Evolutionary conservation across 2,329 filamentous ascomycete genomes (phyloP).

Genomic region (Monosporascus cannonballus): DNA sequence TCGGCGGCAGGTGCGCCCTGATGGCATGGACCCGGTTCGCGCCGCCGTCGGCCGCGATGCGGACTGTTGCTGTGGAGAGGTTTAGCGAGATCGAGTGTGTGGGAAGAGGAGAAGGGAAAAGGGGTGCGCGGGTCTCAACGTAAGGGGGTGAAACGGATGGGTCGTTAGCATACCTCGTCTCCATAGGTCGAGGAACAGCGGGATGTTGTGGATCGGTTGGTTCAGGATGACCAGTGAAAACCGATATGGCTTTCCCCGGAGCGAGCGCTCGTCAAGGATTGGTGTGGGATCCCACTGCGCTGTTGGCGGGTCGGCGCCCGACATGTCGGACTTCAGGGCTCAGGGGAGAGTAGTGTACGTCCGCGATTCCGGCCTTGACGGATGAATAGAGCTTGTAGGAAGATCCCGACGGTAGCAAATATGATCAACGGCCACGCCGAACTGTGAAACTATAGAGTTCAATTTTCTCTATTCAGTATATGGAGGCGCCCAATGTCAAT

Average conservation of each 20-base stretch:
- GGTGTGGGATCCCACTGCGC: conserved; percentile 30
- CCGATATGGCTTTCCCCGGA: conserved; percentile 9
- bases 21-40: conserved; percentile 66
- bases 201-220: conserved; percentile 42
- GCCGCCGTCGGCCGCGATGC: conserved; percentile 84
- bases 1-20: conserved; percentile 4
- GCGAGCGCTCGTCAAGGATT: not conserved
- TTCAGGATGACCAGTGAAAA: conserved; percentile 55
- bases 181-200: conserved; percentile 23
- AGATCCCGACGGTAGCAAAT: too few species aligned
- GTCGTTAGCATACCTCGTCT: conserved; percentile 13
- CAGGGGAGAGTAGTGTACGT: not conserved
- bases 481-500: too few species aligned
- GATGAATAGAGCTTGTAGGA: too few species aligned
- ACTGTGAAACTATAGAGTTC: too few species aligned
- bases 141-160: not conserved
- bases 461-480: too few species aligned
- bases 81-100: conserved; percentile 13
- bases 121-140: not conserved
- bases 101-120: not conserved
- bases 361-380: not conserved
- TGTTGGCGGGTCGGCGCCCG: not conserved
- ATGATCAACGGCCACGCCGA: too few species aligned
- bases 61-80: conserved; percentile 47
- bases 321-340: not conserved